A percentile compares a stretch with the other conserved stretches of the same genome.
phyloP scores from a whole-genome alignment of 345 rosid species.

The Acer saccharum region DNA sequence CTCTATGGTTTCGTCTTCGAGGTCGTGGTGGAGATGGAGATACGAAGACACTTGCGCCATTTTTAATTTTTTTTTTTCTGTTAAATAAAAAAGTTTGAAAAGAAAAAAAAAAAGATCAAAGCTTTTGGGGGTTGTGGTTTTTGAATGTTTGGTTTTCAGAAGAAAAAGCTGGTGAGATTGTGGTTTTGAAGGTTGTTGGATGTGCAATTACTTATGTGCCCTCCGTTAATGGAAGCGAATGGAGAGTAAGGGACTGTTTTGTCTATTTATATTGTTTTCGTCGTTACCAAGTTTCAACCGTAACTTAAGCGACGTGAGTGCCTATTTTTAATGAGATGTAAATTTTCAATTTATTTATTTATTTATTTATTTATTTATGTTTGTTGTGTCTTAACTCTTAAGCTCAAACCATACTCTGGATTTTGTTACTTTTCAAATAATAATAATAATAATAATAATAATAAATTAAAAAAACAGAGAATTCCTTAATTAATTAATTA shows the following conservation, averaged over 20 bases:
- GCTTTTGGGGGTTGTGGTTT: neutral
- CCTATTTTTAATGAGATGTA: neutral
- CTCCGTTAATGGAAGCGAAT: neutral
- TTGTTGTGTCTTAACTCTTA: too few species aligned
- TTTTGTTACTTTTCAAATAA: too few species aligned
- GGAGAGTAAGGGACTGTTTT: neutral
- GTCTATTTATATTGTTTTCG: neutral
- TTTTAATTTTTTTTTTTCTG: neutral
- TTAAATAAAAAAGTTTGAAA: too few species aligned
- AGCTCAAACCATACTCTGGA: too few species aligned
- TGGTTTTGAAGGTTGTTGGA: neutral
- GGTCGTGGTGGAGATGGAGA: constrained; percentile 29
- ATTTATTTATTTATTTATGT: too few species aligned
- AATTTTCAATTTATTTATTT: neutral
- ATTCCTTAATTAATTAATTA: too few species aligned
- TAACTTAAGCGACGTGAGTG: neutral
- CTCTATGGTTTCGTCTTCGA: constrained; percentile 27
- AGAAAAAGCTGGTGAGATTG: neutral
- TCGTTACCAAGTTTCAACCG: neutral
- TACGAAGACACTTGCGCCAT: constrained; percentile 38
- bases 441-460: too few species aligned
- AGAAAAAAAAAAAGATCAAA: neutral
- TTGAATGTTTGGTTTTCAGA: neutral
- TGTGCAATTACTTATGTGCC: neutral
- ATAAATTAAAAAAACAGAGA: too few species aligned